Base-by-base conservation (phyloP, 305 asterid genomes). In the Solanum hybrid region DNA sequence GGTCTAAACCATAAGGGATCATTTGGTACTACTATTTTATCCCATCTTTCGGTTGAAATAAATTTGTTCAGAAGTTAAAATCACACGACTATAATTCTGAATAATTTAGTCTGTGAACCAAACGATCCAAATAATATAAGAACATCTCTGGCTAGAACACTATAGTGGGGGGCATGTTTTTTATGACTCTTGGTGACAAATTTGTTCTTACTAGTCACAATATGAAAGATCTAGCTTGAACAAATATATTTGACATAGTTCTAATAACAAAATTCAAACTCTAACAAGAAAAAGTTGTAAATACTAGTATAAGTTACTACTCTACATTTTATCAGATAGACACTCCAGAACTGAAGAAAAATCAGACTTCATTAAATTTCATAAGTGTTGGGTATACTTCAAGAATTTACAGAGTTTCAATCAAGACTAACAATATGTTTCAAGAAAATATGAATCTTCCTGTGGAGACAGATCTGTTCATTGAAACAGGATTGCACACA, bases 391-490 rank as follows among this genome's bases (percentile, higher is more conserved):
- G 76, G 78, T 90, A 87, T 76, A 90, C 36, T 35, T 80, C 1
- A 82, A 90, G 86, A 90, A 90, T 90, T 33, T 90, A 87, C 91
- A 82, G 11, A 42, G 86, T 71, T 80, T 14, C 78, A 82, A 67
- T 20, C 37, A 42, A 46, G 31, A 89, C 42, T 3, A 1, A 71
- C 2, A 24, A 3, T 82, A 61, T 82, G 74, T 51, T 88, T 90
- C 91, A 90, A 40, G 36, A 36, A 74, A 77, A 87, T 33, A 34
- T 7, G 71, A 40, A 80, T 90, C 91, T 89, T 80, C 91, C 91
- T 10, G 91, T 86, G 31, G 90, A 92, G 61, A 90, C 36, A 78
- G 90, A 89, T 74, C 91, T 89, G 74, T 85, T 89, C 36, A 90
- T 51, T n/a, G 85, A 88, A 86, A 61, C 75, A 11, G 57, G 42